phyloP scores from a whole-genome alignment of 2,329 filamentous ascomycete species.

The Phialemoniopsis sp. region DNA sequence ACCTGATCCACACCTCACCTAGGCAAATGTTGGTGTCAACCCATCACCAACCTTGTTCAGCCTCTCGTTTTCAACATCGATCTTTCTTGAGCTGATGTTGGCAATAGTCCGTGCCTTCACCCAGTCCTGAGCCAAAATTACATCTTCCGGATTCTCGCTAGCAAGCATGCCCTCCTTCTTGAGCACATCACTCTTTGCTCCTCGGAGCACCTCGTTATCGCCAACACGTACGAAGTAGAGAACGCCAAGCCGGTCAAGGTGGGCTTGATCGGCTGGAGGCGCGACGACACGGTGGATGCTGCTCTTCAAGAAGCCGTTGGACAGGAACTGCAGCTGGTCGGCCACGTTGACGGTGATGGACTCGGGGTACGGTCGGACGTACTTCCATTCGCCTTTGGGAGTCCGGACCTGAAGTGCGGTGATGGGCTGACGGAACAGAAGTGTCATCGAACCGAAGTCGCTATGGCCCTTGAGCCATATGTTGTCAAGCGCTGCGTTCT shows the following conservation, averaged over 20 bases:
- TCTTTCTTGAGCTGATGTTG: too few relatives aligned
- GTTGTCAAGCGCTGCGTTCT: constrained; percentile 36
- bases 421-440: constrained; percentile 56
- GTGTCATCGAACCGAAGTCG: constrained; percentile 50
- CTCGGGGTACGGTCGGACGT: constrained; percentile 39
- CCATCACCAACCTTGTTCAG: too few relatives aligned
- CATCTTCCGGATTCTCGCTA: too few relatives aligned
- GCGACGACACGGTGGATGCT: constrained; percentile 37
- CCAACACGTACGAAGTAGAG: constrained; percentile 33
- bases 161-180: too few relatives aligned
- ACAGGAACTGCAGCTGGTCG: constrained; percentile 44
- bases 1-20: too few relatives aligned
- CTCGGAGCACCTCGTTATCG: too few relatives aligned
- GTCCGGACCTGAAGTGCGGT: constrained; percentile 50
- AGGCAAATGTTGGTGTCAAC: too few relatives aligned
- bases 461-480: constrained; percentile 48
- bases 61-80: too few relatives aligned
- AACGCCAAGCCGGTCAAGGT: constrained; percentile 42
- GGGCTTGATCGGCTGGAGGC: constrained; percentile 35
- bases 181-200: too few relatives aligned
- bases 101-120: too few relatives aligned
- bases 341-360: constrained; percentile 50
- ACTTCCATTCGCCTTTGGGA: constrained; percentile 43
- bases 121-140: too few relatives aligned
- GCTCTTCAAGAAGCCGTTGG: constrained; percentile 38